Evolutionary conservation across 2,329 filamentous ascomycete species (phyloP).

Genomic region (Aspergillus aculeatus): DNA sequence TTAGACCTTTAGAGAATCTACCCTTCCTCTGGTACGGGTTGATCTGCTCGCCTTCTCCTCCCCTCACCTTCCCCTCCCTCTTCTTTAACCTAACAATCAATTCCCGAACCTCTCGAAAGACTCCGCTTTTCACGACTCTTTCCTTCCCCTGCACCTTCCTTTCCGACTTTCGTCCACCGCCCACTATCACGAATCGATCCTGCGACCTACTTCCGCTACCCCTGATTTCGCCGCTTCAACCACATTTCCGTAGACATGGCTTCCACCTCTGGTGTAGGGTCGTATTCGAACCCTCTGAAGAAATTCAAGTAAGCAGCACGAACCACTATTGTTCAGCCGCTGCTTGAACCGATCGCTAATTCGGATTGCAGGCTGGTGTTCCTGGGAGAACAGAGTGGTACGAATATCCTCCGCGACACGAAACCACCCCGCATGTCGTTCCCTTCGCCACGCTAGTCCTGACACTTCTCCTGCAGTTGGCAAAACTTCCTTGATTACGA

Average conservation of each 20-base stretch:
- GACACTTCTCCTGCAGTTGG: constrained; percentile 63
- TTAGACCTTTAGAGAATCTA: constrained; percentile 9
- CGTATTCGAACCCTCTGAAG: constrained; percentile 99
- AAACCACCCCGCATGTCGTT: neutral
- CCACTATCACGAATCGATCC: constrained; percentile 7
- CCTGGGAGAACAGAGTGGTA: constrained; percentile 97
- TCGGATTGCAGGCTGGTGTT: constrained; percentile 76
- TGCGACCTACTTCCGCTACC: constrained; percentile 22
- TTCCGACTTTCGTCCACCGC: constrained; percentile 7
- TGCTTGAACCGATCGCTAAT: constrained; percentile 25
- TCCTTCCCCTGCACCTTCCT: constrained; percentile 9
- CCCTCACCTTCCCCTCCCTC: neutral
- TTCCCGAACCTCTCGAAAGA: constrained; percentile 1
- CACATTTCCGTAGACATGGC: constrained; percentile 64
- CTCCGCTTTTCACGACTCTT: constrained; percentile 2
- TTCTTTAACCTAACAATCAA: neutral
- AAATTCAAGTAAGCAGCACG: constrained; percentile 82
- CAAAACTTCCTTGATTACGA: constrained; percentile 96
- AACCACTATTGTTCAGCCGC: neutral
- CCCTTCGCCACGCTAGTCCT: constrained; percentile 13
- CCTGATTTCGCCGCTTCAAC: constrained; percentile 32
- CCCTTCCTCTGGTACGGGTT: constrained; percentile 1
- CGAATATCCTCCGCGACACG: constrained; percentile 22
- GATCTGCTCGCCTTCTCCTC: constrained; percentile 7
- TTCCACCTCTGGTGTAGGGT: constrained; percentile 67